Conservation (phyloP, 805 yeast genomes). For the Kluyveromyces dobzhanskii region DNA sequence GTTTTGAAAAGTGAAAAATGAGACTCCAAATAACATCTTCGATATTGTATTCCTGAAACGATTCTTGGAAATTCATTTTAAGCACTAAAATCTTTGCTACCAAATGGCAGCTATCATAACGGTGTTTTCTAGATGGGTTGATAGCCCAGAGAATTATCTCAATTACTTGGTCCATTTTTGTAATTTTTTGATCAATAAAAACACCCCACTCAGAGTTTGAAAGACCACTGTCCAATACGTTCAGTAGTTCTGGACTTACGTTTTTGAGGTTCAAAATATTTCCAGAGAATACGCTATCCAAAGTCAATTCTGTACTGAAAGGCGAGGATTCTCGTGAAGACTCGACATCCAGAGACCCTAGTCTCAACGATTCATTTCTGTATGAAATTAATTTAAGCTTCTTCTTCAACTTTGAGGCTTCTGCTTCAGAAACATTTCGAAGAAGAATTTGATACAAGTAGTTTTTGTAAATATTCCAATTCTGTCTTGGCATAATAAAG, state of each 20-base stretch:
- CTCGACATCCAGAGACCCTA: constrained; percentile 32
- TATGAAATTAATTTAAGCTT: constrained; percentile 55
- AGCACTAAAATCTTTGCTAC: constrained; percentile 24
- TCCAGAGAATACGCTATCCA: constrained; percentile 1
- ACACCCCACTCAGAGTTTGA: constrained; percentile 27
- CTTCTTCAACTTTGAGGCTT: constrained; percentile 19
- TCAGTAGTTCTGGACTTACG: constrained; percentile 19
- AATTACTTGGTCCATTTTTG: constrained; percentile 16
- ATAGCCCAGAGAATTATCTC: constrained; percentile 28
- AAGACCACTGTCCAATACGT: constrained; percentile 21
- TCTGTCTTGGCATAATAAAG: constrained; percentile 50
- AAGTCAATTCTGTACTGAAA: constrained; percentile 10
- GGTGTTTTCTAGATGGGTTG: constrained; percentile 22
- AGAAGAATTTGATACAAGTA: constrained; percentile 34
- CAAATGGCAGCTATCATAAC: constrained; percentile 26
- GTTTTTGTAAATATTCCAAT: constrained; percentile 49
- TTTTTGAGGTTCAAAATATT: constrained; percentile 10
- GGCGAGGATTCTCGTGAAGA: constrained; percentile 35
- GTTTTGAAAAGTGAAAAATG: constrained; percentile 31
- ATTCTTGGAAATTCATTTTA: constrained; percentile 22
- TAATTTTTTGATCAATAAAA: constrained; percentile 22
- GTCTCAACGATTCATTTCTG: constrained; percentile 63
- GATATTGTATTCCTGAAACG: constrained; percentile 26
- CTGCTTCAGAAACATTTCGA: constrained; percentile 23
- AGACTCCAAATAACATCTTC: constrained; percentile 31